These are phyloP conservation scores for Xylariaceae sp. DNA, from an alignment of 2,329 filamentous ascomycete genomes.

Conservation along the genomic window DNA sequence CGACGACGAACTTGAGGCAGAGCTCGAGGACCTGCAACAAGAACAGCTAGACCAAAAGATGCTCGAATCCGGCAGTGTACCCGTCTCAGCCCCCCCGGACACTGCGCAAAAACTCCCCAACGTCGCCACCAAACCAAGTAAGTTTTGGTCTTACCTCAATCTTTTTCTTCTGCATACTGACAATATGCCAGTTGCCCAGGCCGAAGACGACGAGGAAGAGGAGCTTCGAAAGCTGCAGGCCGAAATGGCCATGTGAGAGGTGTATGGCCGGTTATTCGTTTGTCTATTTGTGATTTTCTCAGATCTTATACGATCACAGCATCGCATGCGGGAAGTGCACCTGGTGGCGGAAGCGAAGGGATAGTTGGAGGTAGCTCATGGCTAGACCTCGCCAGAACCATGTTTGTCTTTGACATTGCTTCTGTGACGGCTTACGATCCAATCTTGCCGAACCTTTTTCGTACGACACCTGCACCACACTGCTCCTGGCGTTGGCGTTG, in stretches of 20 bases:
- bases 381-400: too few relatives aligned
- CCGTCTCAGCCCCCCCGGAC: conserved; percentile 60
- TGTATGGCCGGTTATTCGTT: conserved; percentile 1
- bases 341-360: conserved; percentile 1
- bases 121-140: conserved; percentile 72
- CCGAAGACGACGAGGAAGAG: conserved; percentile 92
- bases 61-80: conserved; percentile 82
- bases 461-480: background rate
- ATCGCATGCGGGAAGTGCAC: conserved; percentile 12
- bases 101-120: conserved; percentile 74
- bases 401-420: too few relatives aligned
- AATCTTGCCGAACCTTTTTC: conserved; percentile 2
- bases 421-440: conserved; percentile 2
- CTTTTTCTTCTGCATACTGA: conserved; percentile 12
- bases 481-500: conserved; percentile 31
- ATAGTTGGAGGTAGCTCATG: too few relatives aligned
- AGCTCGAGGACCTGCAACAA: conserved; percentile 84
- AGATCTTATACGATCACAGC: conserved; percentile 18
- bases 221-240: conserved; percentile 90
- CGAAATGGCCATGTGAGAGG: conserved; percentile 86
- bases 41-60: conserved; percentile 92
- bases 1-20: conserved; percentile 81
- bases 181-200: conserved; percentile 27
- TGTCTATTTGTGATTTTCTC: conserved; percentile 10
- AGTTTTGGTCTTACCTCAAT: conserved; percentile 38